Base-by-base conservation (phyloP, 345 rosid species). In the Melaleuca quinquenervia region DNA sequence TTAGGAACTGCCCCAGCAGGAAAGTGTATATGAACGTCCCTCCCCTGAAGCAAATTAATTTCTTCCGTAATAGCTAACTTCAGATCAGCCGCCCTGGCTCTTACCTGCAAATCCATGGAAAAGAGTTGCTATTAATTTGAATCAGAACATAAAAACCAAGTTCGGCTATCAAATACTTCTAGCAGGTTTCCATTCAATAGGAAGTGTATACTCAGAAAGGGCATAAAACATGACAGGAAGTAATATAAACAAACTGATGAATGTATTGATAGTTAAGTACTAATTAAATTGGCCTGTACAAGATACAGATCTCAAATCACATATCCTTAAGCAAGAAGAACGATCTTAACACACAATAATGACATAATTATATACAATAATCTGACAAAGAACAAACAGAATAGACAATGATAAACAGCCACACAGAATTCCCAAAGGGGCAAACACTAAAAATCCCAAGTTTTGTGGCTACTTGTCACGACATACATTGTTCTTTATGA, bases 1-100 rank as follows among this genome's bases (percentile, higher is more conserved):
- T 97, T 97, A 5, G 98, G 99, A 64, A 95, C 94, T 36, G 99
- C 99, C 86, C 99, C 99, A 50, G 99, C 96, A 50, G 99, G 99
- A 89, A 97, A 97, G 92, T 97, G 99, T 90, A 97, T 94, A 90
- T 97, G 99, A 88, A 97, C 84, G 91, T 96, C 99, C 90, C 94
- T 91, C 52, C 96, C 99, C 89, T 94, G 93, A 78, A 97, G 96
- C 82, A 96, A 92, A 93, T 90, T 94, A 86, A 89, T 90, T 86
- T 91, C 94, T 44, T 92, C 94, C 20, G 91, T 90, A 76, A 88
- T 89, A 84, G 96, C 94, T 89, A 96, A 90, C 89, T 90, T 91
- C 56, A 97, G 95, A 87, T 97, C 96, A n/a, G 92, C 89, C 27
- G 99, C 96, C 90, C 98, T 95, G 53, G 99, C 96, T 88, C 99